phyloP scores from a whole-genome alignment of 768 basidiomycete species.

The Lentinula lateritia region DNA sequence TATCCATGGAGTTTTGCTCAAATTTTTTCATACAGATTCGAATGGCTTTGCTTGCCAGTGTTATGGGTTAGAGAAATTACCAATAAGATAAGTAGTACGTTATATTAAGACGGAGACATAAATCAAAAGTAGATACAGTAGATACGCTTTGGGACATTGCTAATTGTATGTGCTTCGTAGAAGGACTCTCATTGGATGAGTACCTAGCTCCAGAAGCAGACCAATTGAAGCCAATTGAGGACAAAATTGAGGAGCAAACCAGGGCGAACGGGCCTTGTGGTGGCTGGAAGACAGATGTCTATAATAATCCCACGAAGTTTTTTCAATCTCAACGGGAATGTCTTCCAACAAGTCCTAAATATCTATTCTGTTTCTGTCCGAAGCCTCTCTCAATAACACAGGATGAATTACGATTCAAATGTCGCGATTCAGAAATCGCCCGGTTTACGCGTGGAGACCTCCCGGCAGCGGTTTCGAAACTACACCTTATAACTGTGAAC shows the following conservation, averaged over 20 bases:
- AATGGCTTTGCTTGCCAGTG: constrained; percentile 75
- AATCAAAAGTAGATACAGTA: neutral
- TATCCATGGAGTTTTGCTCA: neutral
- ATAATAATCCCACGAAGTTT: neutral
- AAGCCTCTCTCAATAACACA: neutral
- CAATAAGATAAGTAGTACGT: too few relatives aligned
- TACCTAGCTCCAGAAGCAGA: neutral
- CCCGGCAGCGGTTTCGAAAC: neutral
- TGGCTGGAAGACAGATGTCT: neutral
- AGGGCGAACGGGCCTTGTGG: neutral
- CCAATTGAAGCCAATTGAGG: neutral
- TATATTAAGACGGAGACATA: too few relatives aligned
- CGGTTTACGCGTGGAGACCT: neutral
- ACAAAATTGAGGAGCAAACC: neutral
- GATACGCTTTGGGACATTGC: neutral
- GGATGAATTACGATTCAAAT: neutral
- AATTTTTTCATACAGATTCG: constrained; percentile 42
- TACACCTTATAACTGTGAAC: neutral
- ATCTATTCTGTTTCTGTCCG: neutral
- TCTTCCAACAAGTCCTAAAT: neutral
- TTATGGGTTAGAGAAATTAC: constrained; percentile 27
- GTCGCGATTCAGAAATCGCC: neutral
- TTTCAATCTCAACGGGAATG: neutral
- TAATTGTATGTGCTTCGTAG: neutral
- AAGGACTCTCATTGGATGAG: neutral